Conservation (phyloP, 208 protist species). For the Trypanosoma platydactyli region DNA sequence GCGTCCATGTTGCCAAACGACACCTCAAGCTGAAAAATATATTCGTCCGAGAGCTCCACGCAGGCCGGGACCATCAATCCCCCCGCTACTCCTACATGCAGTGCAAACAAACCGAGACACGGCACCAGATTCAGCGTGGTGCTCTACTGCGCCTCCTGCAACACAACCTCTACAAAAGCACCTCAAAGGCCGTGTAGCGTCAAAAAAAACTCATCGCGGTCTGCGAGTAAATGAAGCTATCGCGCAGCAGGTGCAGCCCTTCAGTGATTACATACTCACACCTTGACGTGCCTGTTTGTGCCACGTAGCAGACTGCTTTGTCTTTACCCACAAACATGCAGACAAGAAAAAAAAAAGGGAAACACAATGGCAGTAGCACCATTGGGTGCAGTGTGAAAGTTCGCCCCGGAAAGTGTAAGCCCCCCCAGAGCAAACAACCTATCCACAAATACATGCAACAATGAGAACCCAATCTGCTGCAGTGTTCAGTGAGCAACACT, state of each 20-base stretch:
- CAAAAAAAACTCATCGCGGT: conserved; percentile 23
- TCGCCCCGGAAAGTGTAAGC: neutral
- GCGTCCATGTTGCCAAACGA: conserved; percentile 21
- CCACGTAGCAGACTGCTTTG: conserved; percentile 4
- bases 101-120: conserved; percentile 14
- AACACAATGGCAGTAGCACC: too few species aligned
- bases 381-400: too few species aligned
- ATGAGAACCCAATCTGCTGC: conserved; percentile 6
- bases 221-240: conserved; percentile 19
- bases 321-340: neutral
- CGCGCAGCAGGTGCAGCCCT: conserved; percentile 18
- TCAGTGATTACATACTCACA: conserved; percentile 7
- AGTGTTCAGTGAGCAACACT: too few species aligned
- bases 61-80: neutral
- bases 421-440: conserved; percentile 7
- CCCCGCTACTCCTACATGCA: conserved; percentile 1
- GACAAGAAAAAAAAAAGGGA: conserved; percentile 8
- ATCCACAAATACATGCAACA: conserved; percentile 12
- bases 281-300: neutral
- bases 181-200: conserved; percentile 1
- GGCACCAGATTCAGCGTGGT: conserved; percentile 9
- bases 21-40: conserved; percentile 13
- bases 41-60: conserved; percentile 18
- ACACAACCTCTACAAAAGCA: conserved; percentile 1
- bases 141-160: neutral